These are phyloP conservation scores for Dactylellina sp. DNA, from an alignment of 2,329 filamentous ascomycete genomes.

Conservation along the genomic window DNA sequence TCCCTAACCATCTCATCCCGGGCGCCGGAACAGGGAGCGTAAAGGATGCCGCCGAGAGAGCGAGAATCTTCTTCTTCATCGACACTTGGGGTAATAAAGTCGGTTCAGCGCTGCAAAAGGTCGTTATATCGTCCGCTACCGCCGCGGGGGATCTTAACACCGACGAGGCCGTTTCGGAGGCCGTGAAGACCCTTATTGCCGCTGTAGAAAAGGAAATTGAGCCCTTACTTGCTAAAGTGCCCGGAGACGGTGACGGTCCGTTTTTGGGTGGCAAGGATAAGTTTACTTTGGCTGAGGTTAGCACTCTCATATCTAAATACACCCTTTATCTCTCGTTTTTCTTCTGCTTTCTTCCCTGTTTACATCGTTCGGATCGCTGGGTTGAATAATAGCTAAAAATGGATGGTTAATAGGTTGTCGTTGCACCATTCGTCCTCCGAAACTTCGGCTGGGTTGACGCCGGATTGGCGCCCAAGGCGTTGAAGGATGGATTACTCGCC, in stretches of 20 bases:
- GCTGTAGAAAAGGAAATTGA: slow-evolving; percentile 77
- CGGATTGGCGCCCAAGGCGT: slow-evolving; percentile 67
- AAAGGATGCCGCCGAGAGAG: slow-evolving; percentile 72
- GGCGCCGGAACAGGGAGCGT: slow-evolving; percentile 65
- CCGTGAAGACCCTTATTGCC: slow-evolving; percentile 67
- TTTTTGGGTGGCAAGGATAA: slow-evolving; percentile 75
- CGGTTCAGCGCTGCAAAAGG: slow-evolving; percentile 66
- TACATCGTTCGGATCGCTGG: too few species aligned
- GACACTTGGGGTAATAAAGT: slow-evolving; percentile 77
- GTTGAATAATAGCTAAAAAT: slow-evolving; percentile 55
- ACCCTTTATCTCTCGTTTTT: too few species aligned
- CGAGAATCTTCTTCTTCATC: slow-evolving; percentile 77
- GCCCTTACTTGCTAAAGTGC: slow-evolving; percentile 70
- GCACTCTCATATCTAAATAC: too few species aligned
- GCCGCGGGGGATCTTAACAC: slow-evolving; percentile 56
- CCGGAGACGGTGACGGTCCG: slow-evolving; percentile 65
- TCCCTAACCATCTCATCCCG: slow-evolving; percentile 76
- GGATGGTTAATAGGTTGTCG: slow-evolving; percentile 67
- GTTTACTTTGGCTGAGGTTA: slow-evolving; percentile 80
- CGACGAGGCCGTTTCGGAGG: slow-evolving; percentile 67
- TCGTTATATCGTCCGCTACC: slow-evolving; percentile 65
- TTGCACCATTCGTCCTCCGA: slow-evolving; percentile 75
- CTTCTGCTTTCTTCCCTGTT: not conserved
- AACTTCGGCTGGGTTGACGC: slow-evolving; percentile 68
- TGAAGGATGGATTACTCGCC: slow-evolving; percentile 67